Base-by-base conservation (phyloP, 176 grass and related monocot species). In the Olyra latifolia region DNA sequence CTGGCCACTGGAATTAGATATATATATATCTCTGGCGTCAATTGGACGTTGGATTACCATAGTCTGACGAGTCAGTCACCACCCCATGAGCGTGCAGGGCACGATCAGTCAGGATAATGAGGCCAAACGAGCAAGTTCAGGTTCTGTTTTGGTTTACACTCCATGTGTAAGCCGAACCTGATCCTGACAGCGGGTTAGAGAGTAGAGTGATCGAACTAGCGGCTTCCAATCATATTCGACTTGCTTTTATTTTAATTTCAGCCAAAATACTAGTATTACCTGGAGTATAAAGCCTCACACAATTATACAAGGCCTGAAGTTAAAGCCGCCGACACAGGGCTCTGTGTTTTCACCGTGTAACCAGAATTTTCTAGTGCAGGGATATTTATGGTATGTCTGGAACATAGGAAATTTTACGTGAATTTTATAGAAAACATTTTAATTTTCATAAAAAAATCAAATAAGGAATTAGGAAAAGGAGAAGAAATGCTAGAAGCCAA, bases 121-220 rank as follows among this genome's bases (percentile, higher is more conserved):
- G 38, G 75, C 75, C 75, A 79, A 85, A 79, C 49, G 67, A 63
- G 57, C 5, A 79, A 79, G 75, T 71, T 79, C 17, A 22, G 35
- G 17, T 10, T 64, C 75, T 85, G 67, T 72, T 41, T 48, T 35
- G 57, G 5, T 57, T 66, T 67, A 39, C 46, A 35, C 32, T 35
- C 32, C 32, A 35, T 45, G 75, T 71, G 55, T 28, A 78, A 78
- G 44, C 16, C 15, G 20, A 75, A 70, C 32, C 10, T 41, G 74
- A 19, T 52, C 17, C 25, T 6, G 15, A 61, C 63, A 25, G 53
- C 19, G 13, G 44, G 14, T 16, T 40, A 66, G 68, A 69, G 60
- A 56, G 50, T 38, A 32, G 2, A 32, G 23, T 10, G 20, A 35
- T 69, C 40, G 4, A 60, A 75, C 42, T 47, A 39, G 62, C 47